These are phyloP conservation scores for Fimicolochytrium jonesii DNA, from an alignment of 192 early-diverging fungal species.

Conservation along the genomic window DNA sequence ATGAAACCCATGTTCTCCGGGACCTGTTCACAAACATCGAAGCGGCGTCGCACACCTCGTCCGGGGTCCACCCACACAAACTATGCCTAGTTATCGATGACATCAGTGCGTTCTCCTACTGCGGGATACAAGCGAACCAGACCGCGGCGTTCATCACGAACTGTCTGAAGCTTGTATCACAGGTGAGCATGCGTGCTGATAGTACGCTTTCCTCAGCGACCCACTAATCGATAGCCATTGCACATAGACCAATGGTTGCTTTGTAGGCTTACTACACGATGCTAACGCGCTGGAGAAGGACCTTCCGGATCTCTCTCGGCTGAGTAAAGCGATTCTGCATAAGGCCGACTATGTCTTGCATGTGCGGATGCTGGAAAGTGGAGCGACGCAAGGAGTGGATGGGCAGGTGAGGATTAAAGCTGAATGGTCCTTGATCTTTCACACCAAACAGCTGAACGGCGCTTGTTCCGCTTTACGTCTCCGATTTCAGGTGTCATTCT, in stretches of 20 bases:
- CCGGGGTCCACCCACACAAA: background rate
- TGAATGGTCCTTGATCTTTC: background rate
- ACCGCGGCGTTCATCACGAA: slow-evolving; percentile 1
- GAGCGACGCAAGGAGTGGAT: slow-evolving; percentile 21
- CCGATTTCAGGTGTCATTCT: slow-evolving; percentile 9
- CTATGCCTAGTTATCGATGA: slow-evolving; percentile 25
- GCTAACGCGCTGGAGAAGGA: too few species aligned
- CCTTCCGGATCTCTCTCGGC: too few species aligned
- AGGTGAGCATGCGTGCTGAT: background rate
- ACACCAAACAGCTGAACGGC: too few species aligned
- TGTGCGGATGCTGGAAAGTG: slow-evolving; percentile 19
- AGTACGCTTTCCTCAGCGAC: too few species aligned
- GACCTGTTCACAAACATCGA: background rate
- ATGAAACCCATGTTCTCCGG: background rate
- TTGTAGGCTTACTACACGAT: too few species aligned
- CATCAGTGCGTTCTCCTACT: slow-evolving; percentile 6
- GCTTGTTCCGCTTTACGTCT: too few species aligned
- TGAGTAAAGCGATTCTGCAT: background rate
- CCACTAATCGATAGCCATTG: too few species aligned
- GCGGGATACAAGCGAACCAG: slow-evolving; percentile 7
- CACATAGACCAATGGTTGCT: slow-evolving; percentile 16
- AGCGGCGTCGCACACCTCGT: background rate
- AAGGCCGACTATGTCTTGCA: slow-evolving; percentile 14
- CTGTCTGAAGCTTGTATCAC: background rate
- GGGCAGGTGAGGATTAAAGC: slow-evolving; percentile 9